Evolutionary conservation across 768 basidiomycete species (phyloP), one percentile per base, ranked within the genome.

Genomic region (Daedalea quercina): DNA sequence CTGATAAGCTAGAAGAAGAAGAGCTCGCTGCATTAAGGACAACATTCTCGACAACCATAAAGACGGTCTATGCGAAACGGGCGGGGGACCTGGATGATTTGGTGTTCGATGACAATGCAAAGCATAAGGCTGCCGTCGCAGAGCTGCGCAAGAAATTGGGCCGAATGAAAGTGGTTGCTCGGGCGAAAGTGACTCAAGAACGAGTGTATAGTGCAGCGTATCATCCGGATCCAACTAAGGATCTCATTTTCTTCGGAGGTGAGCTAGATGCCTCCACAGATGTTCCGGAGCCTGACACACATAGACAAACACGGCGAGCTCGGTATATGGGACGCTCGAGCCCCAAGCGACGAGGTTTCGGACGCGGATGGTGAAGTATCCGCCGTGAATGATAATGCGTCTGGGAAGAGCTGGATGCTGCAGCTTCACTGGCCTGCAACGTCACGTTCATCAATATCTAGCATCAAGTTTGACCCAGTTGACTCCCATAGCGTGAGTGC

Each of bases 181-280:
- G 87, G 51, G 90, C 90, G 13, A 92, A 91, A 66, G 89, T 92
- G 8, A 90, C 85, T 1, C 72, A 80, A 56, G 76, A 85, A 54
- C 71, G 90, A 20, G 63, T 93, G 1, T 93, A 93, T 60, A 83
- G 84, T 56, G 83, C 86, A 28, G 81, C 80, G 13, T 93, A 87
- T 65, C 90, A 93, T 63, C 87, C 90, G 3, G 89, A 89, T 57
- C 73, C 76, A 19, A 78, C 82, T 12, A 90, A 87, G 60, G 90
- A 93, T 66, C 66, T 93, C 12, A 76, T 93, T n/a, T 91, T 92
- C 64, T 89, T 92, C 64, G 90, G 90, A 65, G 88, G 88, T 85
- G 54, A 55, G 61, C n/a, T 51, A 52, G 23, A 43, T 53, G 60
- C 35, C 23, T 15, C 20, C 15, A 15, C 7, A 3, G 44, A 15